Percentiles rank a stretch among this genome's conserved stretches.
Evolutionary conservation across 2,329 filamentous ascomycete species (phyloP).

Genomic region (Botrytis cinerea): DNA sequence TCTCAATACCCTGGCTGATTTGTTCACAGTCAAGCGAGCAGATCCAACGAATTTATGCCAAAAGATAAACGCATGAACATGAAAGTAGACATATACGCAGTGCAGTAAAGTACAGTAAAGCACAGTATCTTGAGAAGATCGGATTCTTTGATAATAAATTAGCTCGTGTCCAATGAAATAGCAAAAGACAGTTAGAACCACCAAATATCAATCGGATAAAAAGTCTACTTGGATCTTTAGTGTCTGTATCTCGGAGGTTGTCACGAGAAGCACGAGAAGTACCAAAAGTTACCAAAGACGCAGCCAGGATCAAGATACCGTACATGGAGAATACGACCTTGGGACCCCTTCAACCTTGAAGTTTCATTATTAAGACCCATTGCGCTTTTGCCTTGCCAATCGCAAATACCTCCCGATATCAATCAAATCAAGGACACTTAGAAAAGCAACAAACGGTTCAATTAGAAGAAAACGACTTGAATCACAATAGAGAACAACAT

Average conservation of each 20-base stretch:
- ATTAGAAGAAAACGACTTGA: neutral
- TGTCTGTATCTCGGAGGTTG: neutral
- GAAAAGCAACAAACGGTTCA: neutral
- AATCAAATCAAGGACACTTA: no score
- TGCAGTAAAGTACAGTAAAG: neutral
- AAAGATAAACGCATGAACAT: neutral
- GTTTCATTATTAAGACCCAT: neutral
- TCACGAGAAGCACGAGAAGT: slow-evolving; percentile 3
- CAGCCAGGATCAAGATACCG: slow-evolving; percentile 6
- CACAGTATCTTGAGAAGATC: neutral
- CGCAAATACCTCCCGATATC: neutral
- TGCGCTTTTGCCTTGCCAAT: neutral
- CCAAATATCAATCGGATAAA: neutral
- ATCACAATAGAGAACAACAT: neutral
- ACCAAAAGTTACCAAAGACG: slow-evolving; percentile 12
- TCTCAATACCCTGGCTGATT: slow-evolving; percentile 4
- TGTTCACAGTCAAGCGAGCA: neutral
- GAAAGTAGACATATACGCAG: neutral
- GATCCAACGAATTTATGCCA: neutral
- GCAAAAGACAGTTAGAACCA: neutral
- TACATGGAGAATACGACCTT: slow-evolving; percentile 7
- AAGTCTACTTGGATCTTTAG: neutral
- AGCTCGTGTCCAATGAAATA: neutral
- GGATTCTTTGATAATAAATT: slow-evolving; percentile 2
- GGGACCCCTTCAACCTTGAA: slow-evolving; percentile 2